Percentiles rank a stretch among this genome's conserved stretches.
These are phyloP conservation scores for Blastomyces emzantsi DNA, from an alignment of 2,329 filamentous ascomycete genomes.

Conservation along the genomic window DNA sequence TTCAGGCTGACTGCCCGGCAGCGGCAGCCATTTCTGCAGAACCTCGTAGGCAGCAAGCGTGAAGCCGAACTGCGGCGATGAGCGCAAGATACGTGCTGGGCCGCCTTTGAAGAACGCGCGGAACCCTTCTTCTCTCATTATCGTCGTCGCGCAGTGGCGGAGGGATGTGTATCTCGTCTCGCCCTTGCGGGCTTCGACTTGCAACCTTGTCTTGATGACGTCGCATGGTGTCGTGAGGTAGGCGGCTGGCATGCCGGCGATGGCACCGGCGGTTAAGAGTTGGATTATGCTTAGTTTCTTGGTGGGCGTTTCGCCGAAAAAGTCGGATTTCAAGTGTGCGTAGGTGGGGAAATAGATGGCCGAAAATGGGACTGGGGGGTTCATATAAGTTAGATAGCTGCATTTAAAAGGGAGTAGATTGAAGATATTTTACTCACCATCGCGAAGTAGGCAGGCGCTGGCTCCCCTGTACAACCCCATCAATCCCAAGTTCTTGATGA, in stretches of 20 bases:
- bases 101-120: conserved; percentile 98
- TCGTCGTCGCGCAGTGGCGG: conserved; percentile 72
- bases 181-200: conserved; percentile 95
- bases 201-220: conserved; percentile 97
- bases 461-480: conserved; percentile 95
- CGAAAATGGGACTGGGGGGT: conserved; percentile 68
- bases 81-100: conserved; percentile 86
- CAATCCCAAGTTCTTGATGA: conserved; percentile 88
- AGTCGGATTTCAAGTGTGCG: conserved; percentile 83
- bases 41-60: conserved; percentile 94
- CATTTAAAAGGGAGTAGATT: neutral
- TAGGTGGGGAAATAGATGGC: conserved; percentile 99
- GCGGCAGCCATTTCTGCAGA: conserved; percentile 69
- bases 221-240: conserved; percentile 97
- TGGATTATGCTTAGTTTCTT: conserved; percentile 87
- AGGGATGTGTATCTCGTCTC: conserved; percentile 81
- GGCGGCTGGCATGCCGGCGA: conserved; percentile 81
- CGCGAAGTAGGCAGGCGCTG: conserved; percentile 84
- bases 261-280: conserved; percentile 87
- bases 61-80: conserved; percentile 95
- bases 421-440: conserved; percentile 37
- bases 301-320: conserved; percentile 79
- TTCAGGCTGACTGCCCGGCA: conserved; percentile 54
- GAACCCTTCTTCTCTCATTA: conserved; percentile 87
- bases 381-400: conserved; percentile 13